Evolutionary conservation across 2,329 filamentous ascomycete genomes (phyloP).

Genomic region (Diaporthe ampelina): DNA sequence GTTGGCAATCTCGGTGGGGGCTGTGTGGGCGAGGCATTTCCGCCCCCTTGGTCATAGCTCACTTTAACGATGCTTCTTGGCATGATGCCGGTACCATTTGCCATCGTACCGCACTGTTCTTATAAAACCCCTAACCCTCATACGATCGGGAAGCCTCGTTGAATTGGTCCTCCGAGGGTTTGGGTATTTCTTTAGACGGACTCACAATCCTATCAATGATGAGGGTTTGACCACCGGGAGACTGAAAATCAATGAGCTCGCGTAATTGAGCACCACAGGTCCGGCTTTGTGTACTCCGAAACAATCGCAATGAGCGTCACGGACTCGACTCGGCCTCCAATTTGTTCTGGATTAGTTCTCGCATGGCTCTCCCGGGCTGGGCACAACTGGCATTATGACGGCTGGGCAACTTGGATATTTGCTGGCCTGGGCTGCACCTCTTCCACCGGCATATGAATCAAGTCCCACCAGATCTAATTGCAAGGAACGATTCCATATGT

Average conservation of each 20-base stretch:
- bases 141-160: no score
- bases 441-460: not conserved
- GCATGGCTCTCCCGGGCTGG: not conserved
- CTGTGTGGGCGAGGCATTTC: no score
- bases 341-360: not conserved
- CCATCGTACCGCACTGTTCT: no score
- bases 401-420: not conserved
- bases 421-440: no score
- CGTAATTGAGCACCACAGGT: not conserved
- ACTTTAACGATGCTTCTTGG: no score
- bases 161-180: no score
- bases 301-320: not conserved
- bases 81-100: no score
- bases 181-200: not conserved
- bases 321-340: not conserved
- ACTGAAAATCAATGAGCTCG: not conserved
- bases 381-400: not conserved
- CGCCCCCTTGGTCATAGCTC: not conserved
- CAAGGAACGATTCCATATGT: not conserved
- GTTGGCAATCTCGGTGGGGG: constrained; percentile 4
- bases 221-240: no score
- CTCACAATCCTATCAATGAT: not conserved
- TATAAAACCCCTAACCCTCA: not conserved
- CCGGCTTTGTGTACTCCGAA: not conserved
- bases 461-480: no score